phyloP scores from a whole-genome alignment of 2,329 filamentous ascomycete genomes.

The Furcasterigmium sp. region DNA sequence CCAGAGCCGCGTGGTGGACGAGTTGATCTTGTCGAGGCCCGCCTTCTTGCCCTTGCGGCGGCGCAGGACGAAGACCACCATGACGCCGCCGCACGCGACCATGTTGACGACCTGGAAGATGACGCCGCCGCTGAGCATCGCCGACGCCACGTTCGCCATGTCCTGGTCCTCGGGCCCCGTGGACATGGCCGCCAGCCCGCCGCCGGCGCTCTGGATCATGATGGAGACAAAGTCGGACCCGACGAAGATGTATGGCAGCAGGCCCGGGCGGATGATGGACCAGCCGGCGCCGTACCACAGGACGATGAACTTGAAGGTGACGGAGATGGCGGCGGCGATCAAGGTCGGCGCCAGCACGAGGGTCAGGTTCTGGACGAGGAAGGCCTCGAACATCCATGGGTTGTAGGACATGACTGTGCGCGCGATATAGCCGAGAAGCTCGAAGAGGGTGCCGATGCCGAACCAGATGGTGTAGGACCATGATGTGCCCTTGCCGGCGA shows the following conservation, averaged over 20 bases:
- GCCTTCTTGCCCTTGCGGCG: not conserved
- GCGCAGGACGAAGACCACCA: slow-evolving; percentile 6
- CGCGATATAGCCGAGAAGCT: not conserved
- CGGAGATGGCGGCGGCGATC: slow-evolving; percentile 37
- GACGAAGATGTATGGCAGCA: slow-evolving; percentile 46
- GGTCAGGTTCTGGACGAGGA: slow-evolving; percentile 33
- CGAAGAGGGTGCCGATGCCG: slow-evolving; percentile 1
- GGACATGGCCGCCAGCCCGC: slow-evolving; percentile 8
- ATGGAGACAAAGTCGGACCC: slow-evolving; percentile 37
- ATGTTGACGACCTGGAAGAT: slow-evolving; percentile 20
- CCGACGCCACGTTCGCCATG: slow-evolving; percentile 9
- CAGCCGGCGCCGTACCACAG: slow-evolving; percentile 32
- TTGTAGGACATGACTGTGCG: slow-evolving; percentile 17
- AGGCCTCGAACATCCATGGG: slow-evolving; percentile 32
- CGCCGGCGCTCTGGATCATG: slow-evolving; percentile 17
- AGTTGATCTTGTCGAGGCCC: no score
- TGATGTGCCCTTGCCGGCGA: not conserved
- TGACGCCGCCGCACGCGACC: slow-evolving; percentile 13
- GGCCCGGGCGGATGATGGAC: slow-evolving; percentile 31
- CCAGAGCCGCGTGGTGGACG: no score
- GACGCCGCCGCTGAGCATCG: slow-evolving; percentile 16
- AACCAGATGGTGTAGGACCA: slow-evolving; percentile 4
- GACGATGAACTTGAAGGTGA: slow-evolving; percentile 41
- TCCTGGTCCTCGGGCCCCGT: slow-evolving; percentile 1
- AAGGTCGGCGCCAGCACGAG: slow-evolving; percentile 36